These are phyloP conservation scores for Candida palmyrensis DNA, from an alignment of 805 yeast species.

Conservation along the genomic window DNA sequence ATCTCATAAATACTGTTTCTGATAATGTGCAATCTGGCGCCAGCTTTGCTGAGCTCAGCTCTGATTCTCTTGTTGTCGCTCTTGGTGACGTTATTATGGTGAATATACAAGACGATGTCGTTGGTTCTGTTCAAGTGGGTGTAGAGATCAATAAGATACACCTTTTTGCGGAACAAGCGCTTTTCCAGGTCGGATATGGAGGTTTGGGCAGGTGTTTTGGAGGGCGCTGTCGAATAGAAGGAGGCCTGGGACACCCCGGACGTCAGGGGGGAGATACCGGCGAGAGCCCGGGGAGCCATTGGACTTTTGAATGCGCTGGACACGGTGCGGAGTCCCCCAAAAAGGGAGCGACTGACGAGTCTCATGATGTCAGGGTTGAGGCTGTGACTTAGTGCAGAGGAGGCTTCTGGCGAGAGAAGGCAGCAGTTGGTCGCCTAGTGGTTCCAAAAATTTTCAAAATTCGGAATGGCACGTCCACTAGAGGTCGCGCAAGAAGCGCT, in stretches of 20 bases:
- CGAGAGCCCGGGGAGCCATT: not conserved
- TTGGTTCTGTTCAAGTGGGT: conserved; percentile 61
- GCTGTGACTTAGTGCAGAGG: no score
- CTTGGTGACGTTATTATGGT: conserved; percentile 76
- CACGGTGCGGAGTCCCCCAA: no score
- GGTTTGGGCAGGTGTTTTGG: conserved; percentile 4
- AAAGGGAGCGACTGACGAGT: no score
- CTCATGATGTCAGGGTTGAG: no score
- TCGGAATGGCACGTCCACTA: no score
- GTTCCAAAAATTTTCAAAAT: no score
- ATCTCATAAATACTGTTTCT: conserved; percentile 69
- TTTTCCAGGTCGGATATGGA: conserved; percentile 54
- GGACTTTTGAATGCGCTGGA: not conserved
- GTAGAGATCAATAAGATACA: conserved; percentile 79
- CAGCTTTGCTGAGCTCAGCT: conserved; percentile 54
- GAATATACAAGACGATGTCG: conserved; percentile 72
- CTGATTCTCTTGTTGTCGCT: conserved; percentile 63
- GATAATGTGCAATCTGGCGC: conserved; percentile 65
- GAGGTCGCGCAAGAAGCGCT: no score
- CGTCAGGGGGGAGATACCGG: conserved; percentile 1
- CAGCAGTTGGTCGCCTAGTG: no score
- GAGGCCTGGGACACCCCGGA: no score
- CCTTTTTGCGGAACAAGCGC: conserved; percentile 69
- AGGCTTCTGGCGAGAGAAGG: no score
- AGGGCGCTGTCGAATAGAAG: not conserved